Percentiles rank a stretch among this genome's conserved stretches.
phyloP scores from a whole-genome alignment of 1,139 yeast species.

The Candida glucosophila region DNA sequence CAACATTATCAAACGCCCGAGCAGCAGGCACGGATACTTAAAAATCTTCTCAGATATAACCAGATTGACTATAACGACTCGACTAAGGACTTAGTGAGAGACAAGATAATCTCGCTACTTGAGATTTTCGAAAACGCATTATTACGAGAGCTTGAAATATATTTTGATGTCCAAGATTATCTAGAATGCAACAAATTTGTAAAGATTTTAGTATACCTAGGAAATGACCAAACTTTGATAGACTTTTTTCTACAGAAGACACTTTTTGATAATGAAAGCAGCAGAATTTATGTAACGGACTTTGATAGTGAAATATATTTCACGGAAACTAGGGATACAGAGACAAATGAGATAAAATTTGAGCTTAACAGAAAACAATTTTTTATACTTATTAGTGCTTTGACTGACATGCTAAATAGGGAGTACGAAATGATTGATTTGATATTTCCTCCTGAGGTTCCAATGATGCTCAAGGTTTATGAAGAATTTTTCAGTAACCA shows the following conservation, averaged over 20 bases:
- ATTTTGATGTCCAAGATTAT: constrained; percentile 45
- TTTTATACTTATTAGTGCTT: constrained; percentile 15
- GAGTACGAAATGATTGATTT: constrained; percentile 28
- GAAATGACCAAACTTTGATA: constrained; percentile 36
- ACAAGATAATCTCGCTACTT: constrained; percentile 45
- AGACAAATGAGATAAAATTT: too few relatives aligned
- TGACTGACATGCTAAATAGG: constrained; percentile 27
- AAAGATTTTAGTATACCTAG: constrained; percentile 24
- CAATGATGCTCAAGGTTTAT: constrained; percentile 42
- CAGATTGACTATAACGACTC: constrained; percentile 28
- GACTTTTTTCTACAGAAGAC: constrained; percentile 42
- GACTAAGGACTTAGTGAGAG: constrained; percentile 26
- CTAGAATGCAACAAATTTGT: constrained; percentile 26
- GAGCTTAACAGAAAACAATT: constrained; percentile 12
- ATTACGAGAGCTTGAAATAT: constrained; percentile 59
- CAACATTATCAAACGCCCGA: constrained; percentile 40
- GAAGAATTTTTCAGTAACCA: constrained; percentile 39
- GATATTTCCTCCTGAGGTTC: constrained; percentile 32
- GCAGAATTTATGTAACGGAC: constrained; percentile 7
- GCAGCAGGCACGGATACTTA: constrained; percentile 38
- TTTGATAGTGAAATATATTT: constrained; percentile 9
- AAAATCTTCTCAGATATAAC: constrained; percentile 30
- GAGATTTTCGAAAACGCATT: constrained; percentile 72
- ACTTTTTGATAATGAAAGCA: constrained; percentile 30
- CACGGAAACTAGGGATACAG: too few relatives aligned